Evolutionary conservation across 441 rosid species (phyloP).

Genomic region (Jatropha podagrica): DNA sequence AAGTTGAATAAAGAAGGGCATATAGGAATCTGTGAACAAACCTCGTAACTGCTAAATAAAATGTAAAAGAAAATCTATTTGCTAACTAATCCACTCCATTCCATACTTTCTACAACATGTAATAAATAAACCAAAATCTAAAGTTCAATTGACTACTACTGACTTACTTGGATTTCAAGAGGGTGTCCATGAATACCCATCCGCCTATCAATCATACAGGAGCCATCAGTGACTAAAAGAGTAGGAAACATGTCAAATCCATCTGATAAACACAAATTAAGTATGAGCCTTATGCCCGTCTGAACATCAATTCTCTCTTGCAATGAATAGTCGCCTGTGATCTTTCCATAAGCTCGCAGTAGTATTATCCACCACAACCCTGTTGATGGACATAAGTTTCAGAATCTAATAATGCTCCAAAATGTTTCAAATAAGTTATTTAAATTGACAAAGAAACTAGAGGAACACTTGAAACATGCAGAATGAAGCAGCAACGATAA

Average conservation of each 20-base stretch:
- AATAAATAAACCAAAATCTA: not conserved
- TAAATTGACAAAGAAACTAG: conserved; percentile 6
- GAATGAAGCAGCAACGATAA: not conserved
- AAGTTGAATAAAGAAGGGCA: too few relatives aligned
- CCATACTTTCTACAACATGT: not conserved
- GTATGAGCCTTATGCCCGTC: conserved; percentile 83
- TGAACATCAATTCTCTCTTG: conserved; percentile 95
- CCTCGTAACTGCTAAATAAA: not conserved
- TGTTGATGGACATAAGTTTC: conserved; percentile 16
- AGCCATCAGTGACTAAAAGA: conserved; percentile 90
- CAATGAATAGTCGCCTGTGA: conserved; percentile 72
- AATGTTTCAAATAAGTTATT: not conserved
- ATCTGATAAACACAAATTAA: conserved; percentile 73
- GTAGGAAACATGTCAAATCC: conserved; percentile 98
- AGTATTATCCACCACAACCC: conserved; percentile 96
- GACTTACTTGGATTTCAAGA: conserved; percentile 84
- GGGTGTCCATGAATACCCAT: conserved; percentile 99
- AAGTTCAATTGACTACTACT: not conserved
- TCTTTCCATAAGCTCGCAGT: conserved; percentile 89
- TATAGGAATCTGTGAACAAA: too few relatives aligned
- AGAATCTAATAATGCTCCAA: conserved; percentile 8
- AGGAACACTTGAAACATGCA: conserved; percentile 1
- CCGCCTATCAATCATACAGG: conserved; percentile 95
- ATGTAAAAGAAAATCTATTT: not conserved
- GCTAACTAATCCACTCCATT: not conserved